Conservation (phyloP, 192 early-diverging fungal genomes). For the Haplosporangium gracile region DNA sequence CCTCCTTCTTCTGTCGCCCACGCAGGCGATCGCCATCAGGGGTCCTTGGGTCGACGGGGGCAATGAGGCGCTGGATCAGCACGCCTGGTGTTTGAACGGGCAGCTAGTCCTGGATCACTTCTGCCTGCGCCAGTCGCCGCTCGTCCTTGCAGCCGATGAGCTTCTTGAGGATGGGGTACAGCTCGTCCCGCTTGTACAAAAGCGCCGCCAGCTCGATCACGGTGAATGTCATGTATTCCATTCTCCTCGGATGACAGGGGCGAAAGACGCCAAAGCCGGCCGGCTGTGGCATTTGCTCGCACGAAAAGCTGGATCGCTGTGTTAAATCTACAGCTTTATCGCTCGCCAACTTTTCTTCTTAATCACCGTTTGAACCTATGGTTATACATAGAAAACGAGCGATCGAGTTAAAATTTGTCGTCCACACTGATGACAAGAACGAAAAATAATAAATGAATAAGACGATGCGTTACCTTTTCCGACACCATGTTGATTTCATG, state of each 20-base stretch:
- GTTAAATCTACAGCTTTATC: slow-evolving; percentile 8
- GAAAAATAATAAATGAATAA: slow-evolving; percentile 6
- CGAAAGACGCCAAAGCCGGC: slow-evolving; percentile 1
- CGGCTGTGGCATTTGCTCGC: slow-evolving; percentile 9
- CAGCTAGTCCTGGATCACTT: not conserved
- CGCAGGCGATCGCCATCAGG: slow-evolving; percentile 10
- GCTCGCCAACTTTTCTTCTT: slow-evolving; percentile 6
- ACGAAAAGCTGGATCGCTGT: slow-evolving; percentile 22
- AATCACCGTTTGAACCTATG: slow-evolving; percentile 21
- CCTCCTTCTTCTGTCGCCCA: slow-evolving; percentile 18
- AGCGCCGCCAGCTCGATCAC: slow-evolving; percentile 7
- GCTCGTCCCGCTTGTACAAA: slow-evolving; percentile 10
- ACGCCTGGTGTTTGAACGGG: slow-evolving; percentile 9
- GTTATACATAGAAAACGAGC: not conserved
- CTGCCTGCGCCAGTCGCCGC: not conserved
- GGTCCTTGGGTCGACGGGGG: slow-evolving; percentile 10
- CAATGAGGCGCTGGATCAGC: slow-evolving; percentile 16
- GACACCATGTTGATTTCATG: not conserved
- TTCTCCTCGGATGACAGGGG: slow-evolving; percentile 15
- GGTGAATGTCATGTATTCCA: slow-evolving; percentile 12
- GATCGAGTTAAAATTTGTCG: slow-evolving; percentile 5
- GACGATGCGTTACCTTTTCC: slow-evolving; percentile 1
- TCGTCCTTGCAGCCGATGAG: slow-evolving; percentile 10
- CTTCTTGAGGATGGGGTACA: slow-evolving; percentile 13
- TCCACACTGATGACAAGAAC: slow-evolving; percentile 1